phyloP scores from a whole-genome alignment of 257 asterid species.

The Oldenlandia corymbosa region DNA sequence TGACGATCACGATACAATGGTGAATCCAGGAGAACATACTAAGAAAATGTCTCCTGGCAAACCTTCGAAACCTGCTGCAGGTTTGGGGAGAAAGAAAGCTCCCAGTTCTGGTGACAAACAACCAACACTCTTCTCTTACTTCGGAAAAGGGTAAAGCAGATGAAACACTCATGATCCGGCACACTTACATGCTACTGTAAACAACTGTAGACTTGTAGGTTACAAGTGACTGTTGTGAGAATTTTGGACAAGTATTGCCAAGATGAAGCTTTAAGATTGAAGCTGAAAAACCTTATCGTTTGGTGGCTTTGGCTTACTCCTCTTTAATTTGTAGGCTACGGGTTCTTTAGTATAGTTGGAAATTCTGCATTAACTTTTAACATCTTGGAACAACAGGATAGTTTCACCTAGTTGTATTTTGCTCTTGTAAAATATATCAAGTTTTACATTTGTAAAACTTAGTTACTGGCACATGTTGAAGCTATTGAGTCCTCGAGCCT shows the following conservation, averaged over 20 bases:
- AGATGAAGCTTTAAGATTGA: too few relatives aligned
- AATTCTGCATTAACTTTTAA: too few relatives aligned
- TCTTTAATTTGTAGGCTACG: too few relatives aligned
- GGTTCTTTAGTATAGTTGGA: too few relatives aligned
- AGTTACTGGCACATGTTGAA: not conserved
- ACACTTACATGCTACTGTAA: not conserved
- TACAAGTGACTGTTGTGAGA: not conserved
- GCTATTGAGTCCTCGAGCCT: too few relatives aligned
- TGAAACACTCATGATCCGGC: not conserved
- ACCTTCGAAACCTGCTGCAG: constrained; percentile 19
- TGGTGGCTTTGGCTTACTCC: too few relatives aligned
- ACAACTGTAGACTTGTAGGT: not conserved
- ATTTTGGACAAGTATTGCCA: not conserved
- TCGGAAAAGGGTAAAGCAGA: constrained; percentile 41
- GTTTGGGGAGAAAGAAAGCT: constrained; percentile 22
- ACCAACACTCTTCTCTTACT: constrained; percentile 70
- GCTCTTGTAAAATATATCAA: not conserved
- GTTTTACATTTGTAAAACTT: not conserved
- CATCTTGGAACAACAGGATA: too few relatives aligned
- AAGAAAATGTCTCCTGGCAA: constrained; percentile 8
- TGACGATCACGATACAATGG: constrained; percentile 20
- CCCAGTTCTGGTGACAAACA: constrained; percentile 36
- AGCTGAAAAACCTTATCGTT: too few relatives aligned
- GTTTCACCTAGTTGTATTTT: too few relatives aligned
- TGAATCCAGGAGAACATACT: constrained; percentile 7